Base-by-base conservation (phyloP, 2,329 filamentous ascomycete species). In the Sclerotinia subarctica region DNA sequence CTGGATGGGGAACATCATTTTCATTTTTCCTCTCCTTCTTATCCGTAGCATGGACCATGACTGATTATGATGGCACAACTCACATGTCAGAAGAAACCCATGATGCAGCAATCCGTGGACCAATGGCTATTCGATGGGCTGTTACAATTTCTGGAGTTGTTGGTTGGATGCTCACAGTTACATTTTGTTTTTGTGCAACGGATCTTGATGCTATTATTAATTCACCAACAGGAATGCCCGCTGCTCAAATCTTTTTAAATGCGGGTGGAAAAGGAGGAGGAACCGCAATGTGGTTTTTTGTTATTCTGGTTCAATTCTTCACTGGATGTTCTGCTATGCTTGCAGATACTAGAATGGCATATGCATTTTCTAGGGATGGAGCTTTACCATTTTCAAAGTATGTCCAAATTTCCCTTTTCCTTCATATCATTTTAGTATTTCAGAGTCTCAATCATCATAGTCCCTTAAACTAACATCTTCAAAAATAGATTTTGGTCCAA, bases 81-180 rank as follows among this genome's bases (percentile, higher is more conserved):
- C 87, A 89, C 73, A 88, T 90, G 83, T 88, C 86, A 2, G 87
- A 89, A 79, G 87, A 90, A 78, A 88, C 85, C 0, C 86, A 88
- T 71, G 84, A 89, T 74, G 86, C 87, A 8, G 86, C 86, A 2
- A 81, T 86, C 63, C 81, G 82, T 69, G 87, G 86, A 0, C 87
- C 87, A 3, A 76, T 85, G 21, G 86, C 87, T 6, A 90, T 89
- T 68, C 79, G 82, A 69, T 81, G 80, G 47, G 86, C 86, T 2
- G 85, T 88, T n/a, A 76, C 86, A 2, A 82, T 88, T 11, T 87
- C 86, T 3, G 86, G 86, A 0, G 72, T 82, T 4, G 80, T 88
- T 13, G 87, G 87, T n/a, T 88, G 84, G 83, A 80, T 88, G 73
- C 78, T 89, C 51, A 89, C 85, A 3, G 79, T 89, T n/a, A 86